Evolutionary conservation across 176 grass and related monocot genomes (phyloP).

Genomic region (Eragrostis curvula): DNA sequence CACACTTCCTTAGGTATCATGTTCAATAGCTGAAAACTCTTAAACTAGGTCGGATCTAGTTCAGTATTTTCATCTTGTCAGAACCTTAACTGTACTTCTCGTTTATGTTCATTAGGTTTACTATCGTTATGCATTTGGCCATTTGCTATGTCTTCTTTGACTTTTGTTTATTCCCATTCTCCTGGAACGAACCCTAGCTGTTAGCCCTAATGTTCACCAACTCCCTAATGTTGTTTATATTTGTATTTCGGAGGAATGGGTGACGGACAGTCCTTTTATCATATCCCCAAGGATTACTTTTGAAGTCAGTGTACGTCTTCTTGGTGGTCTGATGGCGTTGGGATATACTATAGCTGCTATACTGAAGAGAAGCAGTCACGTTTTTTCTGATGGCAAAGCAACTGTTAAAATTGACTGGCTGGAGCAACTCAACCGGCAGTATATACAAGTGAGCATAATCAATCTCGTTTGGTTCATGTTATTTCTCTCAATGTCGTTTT

Average conservation of each 20-base stretch:
- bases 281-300: conserved; percentile 99
- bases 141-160: conserved; percentile 13
- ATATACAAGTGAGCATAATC: conserved; percentile 74
- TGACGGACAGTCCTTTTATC: conserved; percentile 93
- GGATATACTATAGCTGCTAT: conserved; percentile 97
- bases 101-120: neutral
- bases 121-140: neutral
- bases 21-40: conserved; percentile 4
- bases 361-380: conserved; percentile 87
- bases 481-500: conserved; percentile 26
- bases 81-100: neutral
- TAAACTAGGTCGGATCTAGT: conserved; percentile 15
- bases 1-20: neutral
- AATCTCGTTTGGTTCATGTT: conserved; percentile 21
- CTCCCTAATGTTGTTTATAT: conserved; percentile 23
- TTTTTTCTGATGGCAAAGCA: conserved; percentile 85
- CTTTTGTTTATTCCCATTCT: conserved; percentile 6
- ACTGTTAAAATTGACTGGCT: conserved; percentile 97
- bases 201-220: conserved; percentile 15
- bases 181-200: neutral
- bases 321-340: conserved; percentile 96
- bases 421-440: conserved; percentile 80
- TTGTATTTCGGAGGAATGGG: conserved; percentile 76
- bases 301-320: conserved; percentile 98
- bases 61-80: neutral